Percentiles rank a stretch among this genome's conserved stretches.
Evolutionary conservation across 352 stramenopile genomes (phyloP).

Genomic region (Halophytophthora polymorphica): DNA sequence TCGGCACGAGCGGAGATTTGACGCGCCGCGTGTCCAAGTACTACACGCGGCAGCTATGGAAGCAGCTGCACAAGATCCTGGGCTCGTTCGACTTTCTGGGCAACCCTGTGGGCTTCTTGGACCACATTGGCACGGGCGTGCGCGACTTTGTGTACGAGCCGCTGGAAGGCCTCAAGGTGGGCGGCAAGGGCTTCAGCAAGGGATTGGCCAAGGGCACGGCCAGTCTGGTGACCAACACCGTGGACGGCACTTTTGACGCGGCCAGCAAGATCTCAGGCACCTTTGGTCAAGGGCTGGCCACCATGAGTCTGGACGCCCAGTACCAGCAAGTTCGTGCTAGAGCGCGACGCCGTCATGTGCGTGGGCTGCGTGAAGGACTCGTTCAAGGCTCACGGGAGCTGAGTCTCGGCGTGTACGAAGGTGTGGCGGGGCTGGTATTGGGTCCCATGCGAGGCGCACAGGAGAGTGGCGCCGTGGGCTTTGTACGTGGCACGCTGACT

Average conservation of each 20-base stretch:
- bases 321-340: constrained; percentile 85
- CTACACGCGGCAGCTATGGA: constrained; percentile 87
- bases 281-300: constrained; percentile 85
- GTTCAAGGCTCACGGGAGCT: constrained; percentile 84
- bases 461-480: constrained; percentile 75
- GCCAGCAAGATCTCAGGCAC: constrained; percentile 88
- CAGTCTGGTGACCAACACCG: constrained; percentile 83
- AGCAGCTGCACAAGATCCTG: constrained; percentile 87
- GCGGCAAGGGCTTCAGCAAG: constrained; percentile 83
- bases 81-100: constrained; percentile 88
- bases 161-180: constrained; percentile 89
- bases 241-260: constrained; percentile 86
- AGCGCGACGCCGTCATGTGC: constrained; percentile 72
- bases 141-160: constrained; percentile 97
- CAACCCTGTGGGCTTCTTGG: constrained; percentile 87
- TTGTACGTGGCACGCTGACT: constrained; percentile 83
- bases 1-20: constrained; percentile 84
- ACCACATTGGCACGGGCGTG: constrained; percentile 94
- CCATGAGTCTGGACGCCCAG: constrained; percentile 82
- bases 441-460: constrained; percentile 81
- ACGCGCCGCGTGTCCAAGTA: constrained; percentile 86
- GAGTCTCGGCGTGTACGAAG: constrained; percentile 82
- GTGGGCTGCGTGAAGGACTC: constrained; percentile 73
- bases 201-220: constrained; percentile 84
- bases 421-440: constrained; percentile 75